Percentiles rank a stretch among this genome's conserved stretches.
Evolutionary conservation across 768 basidiomycete genomes (phyloP).

Genomic region (Panus rudis): DNA sequence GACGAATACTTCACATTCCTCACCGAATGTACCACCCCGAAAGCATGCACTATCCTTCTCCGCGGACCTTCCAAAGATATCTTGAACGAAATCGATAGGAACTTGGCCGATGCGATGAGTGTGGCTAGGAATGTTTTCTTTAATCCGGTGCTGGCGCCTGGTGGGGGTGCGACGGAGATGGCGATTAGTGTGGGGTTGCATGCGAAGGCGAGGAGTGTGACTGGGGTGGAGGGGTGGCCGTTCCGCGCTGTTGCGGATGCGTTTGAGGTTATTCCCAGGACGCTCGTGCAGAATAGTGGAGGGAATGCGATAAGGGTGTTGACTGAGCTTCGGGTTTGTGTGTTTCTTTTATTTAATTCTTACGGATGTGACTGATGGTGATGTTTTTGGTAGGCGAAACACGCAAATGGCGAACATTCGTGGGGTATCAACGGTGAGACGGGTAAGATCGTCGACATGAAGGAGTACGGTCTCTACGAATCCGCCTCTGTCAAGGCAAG

Average conservation of each 20-base stretch:
- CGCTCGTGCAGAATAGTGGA: conserved; percentile 90
- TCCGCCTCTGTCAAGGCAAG: conserved; percentile 82
- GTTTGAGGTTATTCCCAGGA: conserved; percentile 95
- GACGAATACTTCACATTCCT: conserved; percentile 97
- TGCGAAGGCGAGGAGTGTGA: conserved; percentile 68
- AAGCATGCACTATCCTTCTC: conserved; percentile 96
- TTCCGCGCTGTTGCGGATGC: conserved; percentile 92
- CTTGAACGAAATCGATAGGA: conserved; percentile 95
- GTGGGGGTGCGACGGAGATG: conserved; percentile 98
- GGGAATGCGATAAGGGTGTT: conserved; percentile 91
- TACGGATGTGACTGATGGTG: conserved; percentile 1
- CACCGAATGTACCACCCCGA: conserved; percentile 82
- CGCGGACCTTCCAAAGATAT: conserved; percentile 98
- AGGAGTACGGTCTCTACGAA: conserved; percentile 87
- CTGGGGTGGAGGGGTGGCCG: conserved; percentile 88
- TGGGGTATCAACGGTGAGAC: conserved; percentile 97
- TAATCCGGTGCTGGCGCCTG: conserved; percentile 89
- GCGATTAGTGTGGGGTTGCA: conserved; percentile 87
- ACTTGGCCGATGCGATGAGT: conserved; percentile 95
- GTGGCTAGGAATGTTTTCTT: conserved; percentile 97
- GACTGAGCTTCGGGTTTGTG: conserved; percentile 86
- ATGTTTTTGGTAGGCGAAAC: conserved; percentile 65
- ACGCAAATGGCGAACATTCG: conserved; percentile 82
- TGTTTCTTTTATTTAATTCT: not conserved
- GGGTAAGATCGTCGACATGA: conserved; percentile 96